A percentile compares a stretch with the other conserved stretches of the same genome.
Evolutionary conservation across 139 green algal genomes (phyloP).

Genomic region (Coccomyxa sp.): DNA sequence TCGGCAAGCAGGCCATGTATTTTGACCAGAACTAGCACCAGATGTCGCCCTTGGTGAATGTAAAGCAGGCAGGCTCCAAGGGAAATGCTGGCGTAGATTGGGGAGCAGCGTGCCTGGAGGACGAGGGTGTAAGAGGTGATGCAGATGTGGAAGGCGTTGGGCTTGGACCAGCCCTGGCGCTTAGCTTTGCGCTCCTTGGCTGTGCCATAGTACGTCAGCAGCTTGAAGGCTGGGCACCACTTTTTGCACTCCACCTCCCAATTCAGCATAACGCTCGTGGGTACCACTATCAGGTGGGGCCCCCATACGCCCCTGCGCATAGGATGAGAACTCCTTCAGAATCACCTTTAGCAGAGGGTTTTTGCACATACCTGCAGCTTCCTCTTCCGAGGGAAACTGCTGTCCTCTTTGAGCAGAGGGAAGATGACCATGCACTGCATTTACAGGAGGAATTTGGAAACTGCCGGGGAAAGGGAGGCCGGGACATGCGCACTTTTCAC

Average conservation of each 20-base stretch:
- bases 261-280: constrained; percentile 97
- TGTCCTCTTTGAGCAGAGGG: not conserved
- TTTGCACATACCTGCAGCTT: not conserved
- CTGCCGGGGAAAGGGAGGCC: not conserved
- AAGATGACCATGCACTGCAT: not conserved
- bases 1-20: not conserved
- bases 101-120: constrained; percentile 53
- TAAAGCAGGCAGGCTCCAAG: not conserved
- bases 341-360: not conserved
- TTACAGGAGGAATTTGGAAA: not conserved
- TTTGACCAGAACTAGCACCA: not conserved
- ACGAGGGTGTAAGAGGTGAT: constrained; percentile 98
- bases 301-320: constrained; percentile 76
- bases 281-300: constrained; percentile 97
- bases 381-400: too few relatives aligned
- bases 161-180: constrained; percentile 94
- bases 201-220: constrained; percentile 97
- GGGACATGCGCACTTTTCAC: constrained; percentile 55
- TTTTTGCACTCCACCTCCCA: constrained; percentile 99
- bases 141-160: constrained; percentile 97
- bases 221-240: constrained; percentile 97
- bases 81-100: not conserved
- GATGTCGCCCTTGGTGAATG: not conserved
- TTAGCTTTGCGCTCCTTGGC: constrained; percentile 91
- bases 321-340: not conserved